Evolutionary conservation across 768 basidiomycete species (phyloP).

Genomic region (Boletus rex-veris): DNA sequence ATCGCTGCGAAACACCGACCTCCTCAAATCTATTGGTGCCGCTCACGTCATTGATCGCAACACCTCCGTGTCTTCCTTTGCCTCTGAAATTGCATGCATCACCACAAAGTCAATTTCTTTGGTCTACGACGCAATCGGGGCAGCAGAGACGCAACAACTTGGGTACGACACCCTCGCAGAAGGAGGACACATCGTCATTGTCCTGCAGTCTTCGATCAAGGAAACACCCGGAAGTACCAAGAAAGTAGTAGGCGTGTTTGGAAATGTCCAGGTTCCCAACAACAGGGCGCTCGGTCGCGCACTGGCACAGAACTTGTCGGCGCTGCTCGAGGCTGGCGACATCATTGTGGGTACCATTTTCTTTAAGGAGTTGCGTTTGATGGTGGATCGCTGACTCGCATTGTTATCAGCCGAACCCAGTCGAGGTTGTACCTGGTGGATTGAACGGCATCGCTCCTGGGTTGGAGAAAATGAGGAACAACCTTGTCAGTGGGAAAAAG

Average conservation of each 20-base stretch:
- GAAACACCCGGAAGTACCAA: conserved; percentile 15
- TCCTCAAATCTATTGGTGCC: conserved; percentile 36
- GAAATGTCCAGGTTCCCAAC: conserved; percentile 7
- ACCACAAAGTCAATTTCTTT: conserved; percentile 11
- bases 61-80: conserved; percentile 9
- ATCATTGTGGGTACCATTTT: conserved; percentile 10
- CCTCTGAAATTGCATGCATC: conserved; percentile 16
- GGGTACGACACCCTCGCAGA: conserved; percentile 31
- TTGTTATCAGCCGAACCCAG: conserved; percentile 12
- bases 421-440: conserved; percentile 36
- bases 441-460: conserved; percentile 34
- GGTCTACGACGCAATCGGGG: conserved; percentile 27
- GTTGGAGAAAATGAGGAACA: conserved; percentile 32
- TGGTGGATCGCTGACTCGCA: not conserved
- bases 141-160: conserved; percentile 32
- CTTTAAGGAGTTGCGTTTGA: not conserved
- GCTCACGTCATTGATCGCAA: conserved; percentile 36
- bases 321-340: conserved; percentile 12
- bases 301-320: conserved; percentile 10
- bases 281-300: conserved; percentile 15
- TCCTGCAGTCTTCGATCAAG: conserved; percentile 5
- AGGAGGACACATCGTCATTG: conserved; percentile 29
- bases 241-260: conserved; percentile 7
- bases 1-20: conserved; percentile 32
- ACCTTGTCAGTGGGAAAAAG: conserved; percentile 37